Base-by-base conservation (phyloP, 306 rosid species). In the Canavalia ensiformis region DNA sequence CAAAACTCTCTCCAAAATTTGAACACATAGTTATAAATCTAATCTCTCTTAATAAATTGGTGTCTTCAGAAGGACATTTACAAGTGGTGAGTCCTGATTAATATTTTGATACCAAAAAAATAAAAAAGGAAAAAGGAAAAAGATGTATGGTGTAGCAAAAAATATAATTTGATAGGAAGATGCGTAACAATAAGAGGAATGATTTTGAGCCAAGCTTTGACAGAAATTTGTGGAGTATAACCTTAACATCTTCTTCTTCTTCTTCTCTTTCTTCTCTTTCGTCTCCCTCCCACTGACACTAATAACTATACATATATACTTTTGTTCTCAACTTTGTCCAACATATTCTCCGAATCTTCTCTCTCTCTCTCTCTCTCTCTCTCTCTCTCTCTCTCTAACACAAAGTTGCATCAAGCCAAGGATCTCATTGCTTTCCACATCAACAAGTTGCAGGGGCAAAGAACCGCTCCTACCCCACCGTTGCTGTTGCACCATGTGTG, bases 301-400 rank as follows among this genome's bases (percentile, higher is more conserved):
- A 46, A 68, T 57, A 31, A 8, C 18, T 11, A 72, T 68, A 50
- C 77, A 55, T 72, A 18, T 79, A 9, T 49, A 4, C 3, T 37
- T 37, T 37, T 37, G 41, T 58, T 73, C 57, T 69, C 2, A 12
- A 52, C 68, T 45, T 37, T 79, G 25, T 37, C 54, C 82, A 8
- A 84, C 89, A 81, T 84, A 86, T 87, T 84, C 89, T 77, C 67
- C 68, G 94, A 85, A 88, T 88, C 89, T 77, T 80, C 75, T 73
- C 67, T 74, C 77, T 37, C 54, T 39, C 0, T 39, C 0, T 37
- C 41, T 56, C 30, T 44, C 10, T 8, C 11, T 7, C 25, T 18
- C 25, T 18, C 25, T 18, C 25, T 37, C 41, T 56, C 30, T 44
- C 10, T 8, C 77, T 65, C 58, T 62, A n/a, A 8, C 78, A 29